Percentiles rank a stretch among this genome's conserved stretches.
These are phyloP conservation scores for California macrophylla DNA, from an alignment of 441 rosid species.

Conservation along the genomic window DNA sequence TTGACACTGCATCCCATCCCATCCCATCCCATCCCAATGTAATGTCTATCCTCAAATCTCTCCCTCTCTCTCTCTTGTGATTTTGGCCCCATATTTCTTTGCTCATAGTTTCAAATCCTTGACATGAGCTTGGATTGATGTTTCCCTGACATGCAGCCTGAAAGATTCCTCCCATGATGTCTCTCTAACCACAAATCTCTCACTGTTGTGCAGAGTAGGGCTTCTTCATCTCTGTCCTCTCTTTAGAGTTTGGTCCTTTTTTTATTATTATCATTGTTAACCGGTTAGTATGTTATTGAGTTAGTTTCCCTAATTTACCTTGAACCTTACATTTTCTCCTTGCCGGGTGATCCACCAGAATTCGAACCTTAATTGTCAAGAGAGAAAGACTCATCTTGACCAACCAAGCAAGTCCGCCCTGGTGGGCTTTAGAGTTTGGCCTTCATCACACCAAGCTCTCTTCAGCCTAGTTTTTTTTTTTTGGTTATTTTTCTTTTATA, in stretches of 20 bases:
- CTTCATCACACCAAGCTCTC: background rate
- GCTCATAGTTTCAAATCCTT: background rate
- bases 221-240: background rate
- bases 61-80: background rate
- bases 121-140: slow-evolving; percentile 6
- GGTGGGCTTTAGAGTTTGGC: background rate
- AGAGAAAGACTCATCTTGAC: too few species aligned
- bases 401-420: too few species aligned
- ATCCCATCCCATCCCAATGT: background rate
- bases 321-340: too few species aligned
- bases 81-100: background rate
- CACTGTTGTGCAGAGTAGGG: slow-evolving; percentile 1
- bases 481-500: background rate
- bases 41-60: background rate
- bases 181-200: slow-evolving; percentile 1
- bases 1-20: slow-evolving; percentile 1
- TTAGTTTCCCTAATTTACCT: too few species aligned
- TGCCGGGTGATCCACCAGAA: too few species aligned
- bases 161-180: background rate
- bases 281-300: too few species aligned
- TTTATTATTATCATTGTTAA: too few species aligned
- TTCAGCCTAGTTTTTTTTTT: background rate
- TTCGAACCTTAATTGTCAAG: too few species aligned
- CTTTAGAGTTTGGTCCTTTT: too few species aligned
- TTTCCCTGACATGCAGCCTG: background rate